Evolutionary conservation across 352 stramenopile genomes (phyloP).

Genomic region (Achlya hypogyna): DNA sequence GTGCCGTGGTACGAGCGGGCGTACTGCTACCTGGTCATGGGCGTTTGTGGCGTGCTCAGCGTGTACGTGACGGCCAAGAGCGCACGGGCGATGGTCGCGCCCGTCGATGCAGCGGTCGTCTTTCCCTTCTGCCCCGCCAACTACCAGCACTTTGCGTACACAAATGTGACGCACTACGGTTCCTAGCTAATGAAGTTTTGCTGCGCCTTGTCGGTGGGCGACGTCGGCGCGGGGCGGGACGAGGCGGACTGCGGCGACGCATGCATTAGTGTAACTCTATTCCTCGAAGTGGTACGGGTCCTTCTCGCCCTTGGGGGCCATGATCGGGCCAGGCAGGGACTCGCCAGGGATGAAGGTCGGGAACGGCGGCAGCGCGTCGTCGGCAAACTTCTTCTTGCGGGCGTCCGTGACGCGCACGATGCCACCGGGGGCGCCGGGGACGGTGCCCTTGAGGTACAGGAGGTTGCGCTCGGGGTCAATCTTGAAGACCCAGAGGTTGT

Average conservation of each 20-base stretch:
- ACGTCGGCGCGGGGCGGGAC: too few relatives aligned
- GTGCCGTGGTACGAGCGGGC: slow-evolving; percentile 1
- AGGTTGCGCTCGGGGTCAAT: slow-evolving; percentile 90
- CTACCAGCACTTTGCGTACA: slow-evolving; percentile 40
- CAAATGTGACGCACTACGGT: slow-evolving; percentile 29
- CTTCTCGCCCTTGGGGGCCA: slow-evolving; percentile 62
- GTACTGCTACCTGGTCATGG: slow-evolving; percentile 15
- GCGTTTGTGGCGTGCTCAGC: slow-evolving; percentile 7
- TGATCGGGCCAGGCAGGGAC: slow-evolving; percentile 49
- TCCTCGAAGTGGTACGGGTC: slow-evolving; percentile 85
- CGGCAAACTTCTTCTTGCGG: slow-evolving; percentile 66
- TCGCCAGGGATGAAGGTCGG: slow-evolving; percentile 62
- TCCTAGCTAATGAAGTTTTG: too few relatives aligned
- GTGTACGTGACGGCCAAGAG: slow-evolving; percentile 17
- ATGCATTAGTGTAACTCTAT: slow-evolving; percentile 10
- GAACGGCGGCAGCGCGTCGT: slow-evolving; percentile 47
- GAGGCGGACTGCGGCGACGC: too few relatives aligned
- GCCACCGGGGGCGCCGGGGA: slow-evolving; percentile 86
- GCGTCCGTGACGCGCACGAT: slow-evolving; percentile 81
- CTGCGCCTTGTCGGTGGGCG: too few relatives aligned
- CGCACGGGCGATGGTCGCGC: not conserved
- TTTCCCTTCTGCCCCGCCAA: slow-evolving; percentile 55
- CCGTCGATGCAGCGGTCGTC: slow-evolving; percentile 22
- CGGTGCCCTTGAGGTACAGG: slow-evolving; percentile 89
- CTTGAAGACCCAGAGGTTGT: slow-evolving; percentile 93